Evolutionary conservation across 768 basidiomycete genomes (phyloP).

Genomic region (Mycena rebaudengoi): DNA sequence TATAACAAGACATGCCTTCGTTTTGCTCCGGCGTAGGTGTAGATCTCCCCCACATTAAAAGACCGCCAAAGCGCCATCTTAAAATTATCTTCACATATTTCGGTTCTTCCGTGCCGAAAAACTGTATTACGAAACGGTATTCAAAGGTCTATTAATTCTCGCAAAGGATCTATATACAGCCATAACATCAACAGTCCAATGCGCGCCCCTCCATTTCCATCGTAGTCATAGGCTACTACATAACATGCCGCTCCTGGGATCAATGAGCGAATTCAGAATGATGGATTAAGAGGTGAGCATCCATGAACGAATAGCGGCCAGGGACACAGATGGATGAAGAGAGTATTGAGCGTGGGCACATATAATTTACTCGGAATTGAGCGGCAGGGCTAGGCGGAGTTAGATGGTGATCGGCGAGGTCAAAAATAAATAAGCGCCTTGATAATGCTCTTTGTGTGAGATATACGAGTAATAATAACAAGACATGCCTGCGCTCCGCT

Average conservation of each 20-base stretch:
- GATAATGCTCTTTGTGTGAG: background rate
- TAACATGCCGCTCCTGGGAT: background rate
- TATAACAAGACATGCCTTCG: too few relatives aligned
- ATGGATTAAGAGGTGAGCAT: background rate
- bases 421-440: background rate
- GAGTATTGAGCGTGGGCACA: background rate
- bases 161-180: background rate
- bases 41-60: too few relatives aligned
- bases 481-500: too few relatives aligned
- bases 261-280: background rate
- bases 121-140: too few relatives aligned
- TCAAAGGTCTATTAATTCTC: background rate
- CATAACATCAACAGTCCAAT: background rate
- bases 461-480: too few relatives aligned
- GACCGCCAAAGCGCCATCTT: too few relatives aligned
- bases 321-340: background rate
- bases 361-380: constrained; percentile 5
- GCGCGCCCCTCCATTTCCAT: background rate
- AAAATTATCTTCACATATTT: too few relatives aligned
- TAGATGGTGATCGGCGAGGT: background rate
- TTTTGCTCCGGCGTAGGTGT: too few relatives aligned
- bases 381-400: background rate
- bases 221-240: background rate
- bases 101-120: background rate
- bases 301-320: constrained; percentile 2